These are phyloP conservation scores for Xylariaceae sp. DNA, from an alignment of 2,329 filamentous ascomycete species.

Conservation along the genomic window DNA sequence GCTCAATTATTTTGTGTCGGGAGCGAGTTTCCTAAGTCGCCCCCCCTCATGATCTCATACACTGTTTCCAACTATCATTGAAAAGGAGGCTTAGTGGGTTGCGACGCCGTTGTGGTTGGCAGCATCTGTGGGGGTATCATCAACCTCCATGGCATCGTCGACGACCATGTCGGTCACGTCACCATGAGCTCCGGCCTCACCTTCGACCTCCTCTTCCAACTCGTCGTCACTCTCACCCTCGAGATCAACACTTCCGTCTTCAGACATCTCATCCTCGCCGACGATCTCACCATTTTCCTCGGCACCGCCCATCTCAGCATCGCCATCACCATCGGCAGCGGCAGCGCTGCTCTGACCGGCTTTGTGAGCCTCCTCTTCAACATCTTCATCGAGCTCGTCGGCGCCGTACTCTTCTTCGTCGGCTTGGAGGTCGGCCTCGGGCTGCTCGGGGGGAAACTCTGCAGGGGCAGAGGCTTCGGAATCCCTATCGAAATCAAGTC, in stretches of 20 bases:
- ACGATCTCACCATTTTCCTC: constrained; percentile 41
- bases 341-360: constrained; percentile 41
- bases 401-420: constrained; percentile 80
- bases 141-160: constrained; percentile 41
- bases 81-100: constrained; percentile 21
- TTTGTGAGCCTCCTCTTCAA: constrained; percentile 44
- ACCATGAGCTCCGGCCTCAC: constrained; percentile 32
- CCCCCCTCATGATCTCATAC: constrained; percentile 19
- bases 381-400: constrained; percentile 73
- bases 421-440: constrained; percentile 90
- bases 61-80: neutral
- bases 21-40: constrained; percentile 10
- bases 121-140: constrained; percentile 29
- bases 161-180: constrained; percentile 30
- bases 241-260: constrained; percentile 66
- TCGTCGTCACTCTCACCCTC: constrained; percentile 65
- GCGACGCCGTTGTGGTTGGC: constrained; percentile 25
- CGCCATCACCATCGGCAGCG: constrained; percentile 52
- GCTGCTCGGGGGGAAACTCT: constrained; percentile 95
- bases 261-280: constrained; percentile 60
- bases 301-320: constrained; percentile 66
- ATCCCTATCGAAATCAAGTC: constrained; percentile 57
- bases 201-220: constrained; percentile 55
- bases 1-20: constrained; percentile 6
- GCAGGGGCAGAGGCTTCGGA: constrained; percentile 94